Conservation (phyloP, 2,329 filamentous ascomycete genomes). For the Cercospora janseana region DNA sequence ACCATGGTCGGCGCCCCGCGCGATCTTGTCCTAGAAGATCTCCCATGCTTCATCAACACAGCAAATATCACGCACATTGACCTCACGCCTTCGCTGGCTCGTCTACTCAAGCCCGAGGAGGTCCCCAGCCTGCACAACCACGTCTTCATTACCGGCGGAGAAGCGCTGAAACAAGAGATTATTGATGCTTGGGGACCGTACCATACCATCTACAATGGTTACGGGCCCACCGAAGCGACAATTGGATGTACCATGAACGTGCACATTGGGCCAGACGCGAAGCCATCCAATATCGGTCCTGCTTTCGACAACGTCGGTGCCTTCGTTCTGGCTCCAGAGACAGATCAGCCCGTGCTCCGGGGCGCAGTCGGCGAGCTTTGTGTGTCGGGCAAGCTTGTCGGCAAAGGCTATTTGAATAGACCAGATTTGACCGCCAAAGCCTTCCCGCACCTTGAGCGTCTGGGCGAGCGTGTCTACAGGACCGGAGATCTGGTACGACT, state of each 20-base stretch:
- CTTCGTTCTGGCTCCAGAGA: slow-evolving; percentile 70
- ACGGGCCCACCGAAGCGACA: slow-evolving; percentile 88
- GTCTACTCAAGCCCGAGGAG: slow-evolving; percentile 73
- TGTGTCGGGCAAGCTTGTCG: slow-evolving; percentile 80
- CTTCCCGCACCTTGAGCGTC: slow-evolving; percentile 63
- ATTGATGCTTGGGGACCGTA: slow-evolving; percentile 79
- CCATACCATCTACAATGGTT: slow-evolving; percentile 81
- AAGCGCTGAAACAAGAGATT: slow-evolving; percentile 84
- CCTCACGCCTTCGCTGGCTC: slow-evolving; percentile 81
- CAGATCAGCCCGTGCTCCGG: slow-evolving; percentile 67
- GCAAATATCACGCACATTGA: slow-evolving; percentile 86
- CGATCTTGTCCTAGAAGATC: slow-evolving; percentile 81
- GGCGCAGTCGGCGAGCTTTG: slow-evolving; percentile 86
- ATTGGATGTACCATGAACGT: slow-evolving; percentile 90
- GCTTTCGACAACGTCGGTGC: slow-evolving; percentile 87
- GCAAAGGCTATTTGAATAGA: slow-evolving; percentile 82
- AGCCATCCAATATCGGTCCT: slow-evolving; percentile 81
- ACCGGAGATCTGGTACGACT: slow-evolving; percentile 86
- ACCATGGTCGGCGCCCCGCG: slow-evolving; percentile 77
- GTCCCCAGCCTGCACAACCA: slow-evolving; percentile 76
- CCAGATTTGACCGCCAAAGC: slow-evolving; percentile 71
- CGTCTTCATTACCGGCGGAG: slow-evolving; percentile 90
- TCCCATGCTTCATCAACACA: slow-evolving; percentile 67
- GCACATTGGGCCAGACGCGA: slow-evolving; percentile 73
- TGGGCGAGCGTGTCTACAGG: slow-evolving; percentile 63